phyloP scores from a whole-genome alignment of 495 filamentous ascomycete genomes.

The Tuber magnatum region DNA sequence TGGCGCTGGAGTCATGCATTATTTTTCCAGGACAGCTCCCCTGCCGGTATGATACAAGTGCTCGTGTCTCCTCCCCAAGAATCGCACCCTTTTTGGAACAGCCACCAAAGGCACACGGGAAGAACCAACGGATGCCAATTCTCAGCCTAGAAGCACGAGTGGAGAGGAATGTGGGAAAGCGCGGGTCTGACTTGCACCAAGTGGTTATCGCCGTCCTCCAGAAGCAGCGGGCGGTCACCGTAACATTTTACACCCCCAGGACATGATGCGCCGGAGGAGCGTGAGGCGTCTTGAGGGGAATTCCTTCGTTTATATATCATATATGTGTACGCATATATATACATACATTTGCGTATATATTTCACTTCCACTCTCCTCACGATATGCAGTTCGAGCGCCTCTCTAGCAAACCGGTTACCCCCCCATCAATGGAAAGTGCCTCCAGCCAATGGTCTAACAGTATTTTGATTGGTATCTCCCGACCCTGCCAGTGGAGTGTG shows the following conservation, averaged over 20 bases:
- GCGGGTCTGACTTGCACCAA: not conserved
- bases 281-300: not conserved
- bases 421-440: not conserved
- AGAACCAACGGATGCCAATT: not conserved
- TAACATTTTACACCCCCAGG: not conserved
- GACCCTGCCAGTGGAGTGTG: not conserved
- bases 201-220: not conserved
- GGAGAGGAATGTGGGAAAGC: not conserved
- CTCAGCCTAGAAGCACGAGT: not conserved
- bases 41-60: not conserved
- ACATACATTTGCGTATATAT: not conserved
- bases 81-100: not conserved
- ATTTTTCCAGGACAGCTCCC: not conserved
- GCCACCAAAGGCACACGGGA: not conserved
- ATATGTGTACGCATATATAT: not conserved
- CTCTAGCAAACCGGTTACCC: not conserved
- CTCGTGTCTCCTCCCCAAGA: not conserved
- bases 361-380: not conserved
- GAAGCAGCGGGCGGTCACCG: not conserved
- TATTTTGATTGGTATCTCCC: not conserved
- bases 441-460: not conserved
- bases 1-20: not conserved
- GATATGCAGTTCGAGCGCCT: not conserved
- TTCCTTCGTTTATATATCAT: not conserved
- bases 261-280: not conserved